Evolutionary conservation across 2,329 filamentous ascomycete genomes (phyloP).

Genomic region (Allantophomopsis cytisporea): DNA sequence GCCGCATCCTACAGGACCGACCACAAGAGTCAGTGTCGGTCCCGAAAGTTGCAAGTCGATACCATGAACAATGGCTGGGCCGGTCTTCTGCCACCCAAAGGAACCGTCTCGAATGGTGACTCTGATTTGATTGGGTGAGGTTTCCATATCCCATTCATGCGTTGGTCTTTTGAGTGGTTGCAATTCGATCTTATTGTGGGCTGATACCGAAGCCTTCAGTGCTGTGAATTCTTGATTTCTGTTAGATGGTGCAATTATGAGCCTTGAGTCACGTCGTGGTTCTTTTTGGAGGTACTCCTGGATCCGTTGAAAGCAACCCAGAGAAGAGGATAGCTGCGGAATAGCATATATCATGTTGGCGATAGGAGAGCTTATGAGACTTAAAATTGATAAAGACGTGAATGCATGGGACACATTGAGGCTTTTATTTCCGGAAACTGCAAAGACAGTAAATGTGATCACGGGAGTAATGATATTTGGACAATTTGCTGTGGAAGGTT

Average conservation of each 20-base stretch:
- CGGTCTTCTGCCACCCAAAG: conserved; percentile 2
- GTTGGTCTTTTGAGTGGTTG: too few species aligned
- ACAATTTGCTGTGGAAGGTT: conserved; percentile 1
- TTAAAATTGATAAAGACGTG: conserved; percentile 23
- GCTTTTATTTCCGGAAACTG: conserved; percentile 16
- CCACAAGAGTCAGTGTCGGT: conserved; percentile 3
- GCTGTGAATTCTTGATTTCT: too few species aligned
- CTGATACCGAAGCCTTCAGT: not conserved
- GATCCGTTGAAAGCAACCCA: conserved; percentile 23
- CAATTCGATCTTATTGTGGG: not conserved
- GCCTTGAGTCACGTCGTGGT: conserved; percentile 1
- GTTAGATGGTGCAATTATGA: not conserved
- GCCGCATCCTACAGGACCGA: conserved; percentile 14
- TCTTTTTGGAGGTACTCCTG: conserved; percentile 12
- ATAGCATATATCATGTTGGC: conserved; percentile 23
- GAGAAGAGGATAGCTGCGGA: conserved; percentile 19
- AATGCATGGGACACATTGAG: conserved; percentile 14
- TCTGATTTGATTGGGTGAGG: too few species aligned
- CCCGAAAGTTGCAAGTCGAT: not conserved
- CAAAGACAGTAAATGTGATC: conserved; percentile 16
- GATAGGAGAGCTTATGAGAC: conserved; percentile 21
- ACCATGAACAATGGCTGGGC: not conserved
- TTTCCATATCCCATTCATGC: too few species aligned
- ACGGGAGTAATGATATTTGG: conserved; percentile 1
- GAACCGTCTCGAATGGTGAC: conserved; percentile 1